These are phyloP conservation scores for Scedosporium minutisporum DNA, from an alignment of 2,329 filamentous ascomycete genomes.

Conservation along the genomic window DNA sequence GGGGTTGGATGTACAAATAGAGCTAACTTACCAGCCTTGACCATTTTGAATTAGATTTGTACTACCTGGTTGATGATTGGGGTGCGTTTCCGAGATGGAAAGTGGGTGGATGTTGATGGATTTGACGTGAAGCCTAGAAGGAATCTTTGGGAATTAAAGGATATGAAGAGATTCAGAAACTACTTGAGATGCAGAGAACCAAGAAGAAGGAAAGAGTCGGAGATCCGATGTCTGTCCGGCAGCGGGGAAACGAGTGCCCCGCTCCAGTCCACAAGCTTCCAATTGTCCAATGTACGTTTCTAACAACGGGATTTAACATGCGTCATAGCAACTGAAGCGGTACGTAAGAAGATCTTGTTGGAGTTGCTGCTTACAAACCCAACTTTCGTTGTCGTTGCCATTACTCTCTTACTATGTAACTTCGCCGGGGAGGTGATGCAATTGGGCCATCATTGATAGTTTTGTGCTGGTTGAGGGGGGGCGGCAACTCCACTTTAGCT, in stretches of 20 bases:
- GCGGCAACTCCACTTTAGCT: background rate
- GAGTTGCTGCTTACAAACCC: background rate
- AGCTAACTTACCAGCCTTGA: slow-evolving; percentile 13
- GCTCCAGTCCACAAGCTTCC: slow-evolving; percentile 6
- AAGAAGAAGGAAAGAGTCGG: slow-evolving; percentile 2
- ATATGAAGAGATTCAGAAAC: slow-evolving; percentile 8
- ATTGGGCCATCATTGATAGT: background rate
- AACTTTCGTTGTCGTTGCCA: background rate
- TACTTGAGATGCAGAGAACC: background rate
- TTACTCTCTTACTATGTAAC: background rate
- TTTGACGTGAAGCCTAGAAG: slow-evolving; percentile 1
- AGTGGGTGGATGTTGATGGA: slow-evolving; percentile 3
- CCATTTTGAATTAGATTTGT: slow-evolving; percentile 12
- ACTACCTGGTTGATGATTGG: background rate
- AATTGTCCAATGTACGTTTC: background rate
- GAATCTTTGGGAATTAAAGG: slow-evolving; percentile 2
- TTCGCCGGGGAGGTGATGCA: background rate
- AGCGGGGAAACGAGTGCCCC: slow-evolving; percentile 6
- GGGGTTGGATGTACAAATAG: background rate
- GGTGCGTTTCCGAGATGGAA: background rate
- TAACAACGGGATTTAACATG: background rate
- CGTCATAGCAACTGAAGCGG: background rate
- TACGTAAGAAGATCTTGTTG: background rate
- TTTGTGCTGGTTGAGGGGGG: background rate
- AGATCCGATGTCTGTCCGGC: slow-evolving; percentile 7